Evolutionary conservation across 495 filamentous ascomycete genomes (phyloP).

Genomic region (Chaetomium cochliodes): DNA sequence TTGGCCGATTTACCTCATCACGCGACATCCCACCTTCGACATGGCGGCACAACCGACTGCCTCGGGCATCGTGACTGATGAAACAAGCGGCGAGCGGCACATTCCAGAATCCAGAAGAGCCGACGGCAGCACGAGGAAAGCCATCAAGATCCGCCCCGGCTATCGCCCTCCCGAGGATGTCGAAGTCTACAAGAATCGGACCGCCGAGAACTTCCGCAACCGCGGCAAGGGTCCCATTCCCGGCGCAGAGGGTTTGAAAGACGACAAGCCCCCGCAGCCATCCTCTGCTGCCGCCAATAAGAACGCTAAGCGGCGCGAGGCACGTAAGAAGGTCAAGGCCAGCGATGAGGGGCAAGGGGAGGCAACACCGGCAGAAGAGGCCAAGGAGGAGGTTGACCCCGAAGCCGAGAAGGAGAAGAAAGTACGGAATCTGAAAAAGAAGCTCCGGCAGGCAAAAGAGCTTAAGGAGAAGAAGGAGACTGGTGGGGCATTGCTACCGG

Average conservation of each 20-base stretch:
- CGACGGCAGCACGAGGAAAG: constrained; percentile 84
- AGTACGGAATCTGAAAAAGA: constrained; percentile 91
- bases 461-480: constrained; percentile 87
- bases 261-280: constrained; percentile 47
- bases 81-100: constrained; percentile 70
- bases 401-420: constrained; percentile 89
- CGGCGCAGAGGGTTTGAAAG: constrained; percentile 68
- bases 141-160: constrained; percentile 89
- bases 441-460: constrained; percentile 88
- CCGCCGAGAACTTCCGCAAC: constrained; percentile 80
- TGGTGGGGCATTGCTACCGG: constrained; percentile 77
- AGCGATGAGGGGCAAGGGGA: constrained; percentile 44
- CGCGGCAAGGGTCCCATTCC: constrained; percentile 72
- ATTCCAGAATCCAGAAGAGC: constrained; percentile 85
- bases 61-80: constrained; percentile 74
- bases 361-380: constrained; percentile 32
- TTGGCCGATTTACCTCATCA: not conserved
- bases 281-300: constrained; percentile 66
- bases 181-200: constrained; percentile 91
- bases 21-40: not conserved
- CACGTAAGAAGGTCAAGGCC: constrained; percentile 81
- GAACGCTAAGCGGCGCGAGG: constrained; percentile 90
- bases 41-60: constrained; percentile 54
- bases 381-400: constrained; percentile 49
- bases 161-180: constrained; percentile 96